phyloP scores from a whole-genome alignment of 768 basidiomycete species.

The Stropharia rugosoannulata region DNA sequence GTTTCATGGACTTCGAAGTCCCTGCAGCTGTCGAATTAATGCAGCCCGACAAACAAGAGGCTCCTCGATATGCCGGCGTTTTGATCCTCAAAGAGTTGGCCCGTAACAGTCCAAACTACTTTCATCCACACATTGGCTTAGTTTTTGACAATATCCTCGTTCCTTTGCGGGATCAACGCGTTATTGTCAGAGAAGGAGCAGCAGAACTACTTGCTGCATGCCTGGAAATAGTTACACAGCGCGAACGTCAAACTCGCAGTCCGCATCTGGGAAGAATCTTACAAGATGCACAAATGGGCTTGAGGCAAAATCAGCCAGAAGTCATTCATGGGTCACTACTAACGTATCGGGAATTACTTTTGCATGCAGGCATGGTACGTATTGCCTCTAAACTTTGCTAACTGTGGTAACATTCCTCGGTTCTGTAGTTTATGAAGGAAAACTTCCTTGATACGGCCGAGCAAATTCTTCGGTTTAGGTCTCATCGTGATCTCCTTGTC shows the following conservation, averaged over 20 bases:
- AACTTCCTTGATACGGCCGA: constrained; percentile 87
- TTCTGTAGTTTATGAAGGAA: constrained; percentile 79
- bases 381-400: constrained; percentile 21
- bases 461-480: constrained; percentile 84
- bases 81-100: constrained; percentile 94
- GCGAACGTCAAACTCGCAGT: constrained; percentile 67
- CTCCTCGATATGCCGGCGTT: constrained; percentile 89
- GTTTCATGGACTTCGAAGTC: constrained; percentile 89
- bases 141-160: constrained; percentile 93
- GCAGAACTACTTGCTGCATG: constrained; percentile 93
- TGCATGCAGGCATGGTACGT: constrained; percentile 89
- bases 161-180: constrained; percentile 83
- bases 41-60: constrained; percentile 77
- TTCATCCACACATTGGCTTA: constrained; percentile 82
- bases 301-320: constrained; percentile 81
- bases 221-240: constrained; percentile 78
- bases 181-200: constrained; percentile 90
- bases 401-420: not conserved
- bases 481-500: constrained; percentile 83
- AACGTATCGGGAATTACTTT: constrained; percentile 86
- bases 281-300: constrained; percentile 80
- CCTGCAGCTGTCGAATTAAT: constrained; percentile 80
- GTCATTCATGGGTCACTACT: constrained; percentile 90
- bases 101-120: constrained; percentile 81
- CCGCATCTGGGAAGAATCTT: constrained; percentile 80